Percentiles rank a stretch among this genome's conserved stretches.
phyloP scores from a whole-genome alignment of 768 basidiomycete species.

The Boletus rubroflammeus region DNA sequence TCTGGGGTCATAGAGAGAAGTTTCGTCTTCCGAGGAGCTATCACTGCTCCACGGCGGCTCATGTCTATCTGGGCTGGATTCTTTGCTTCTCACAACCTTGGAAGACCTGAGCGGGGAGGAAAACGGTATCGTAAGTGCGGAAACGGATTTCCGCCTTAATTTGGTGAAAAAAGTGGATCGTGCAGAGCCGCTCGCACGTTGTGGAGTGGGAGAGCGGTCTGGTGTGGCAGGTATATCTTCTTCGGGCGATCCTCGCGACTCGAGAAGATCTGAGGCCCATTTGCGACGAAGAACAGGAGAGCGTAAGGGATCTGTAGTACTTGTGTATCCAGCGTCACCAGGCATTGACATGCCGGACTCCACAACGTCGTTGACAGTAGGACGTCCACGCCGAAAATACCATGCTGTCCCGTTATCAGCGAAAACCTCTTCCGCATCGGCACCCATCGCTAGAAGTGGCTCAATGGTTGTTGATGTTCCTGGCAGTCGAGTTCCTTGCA shows the following conservation, averaged over 20 bases:
- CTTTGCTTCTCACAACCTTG: slow-evolving; percentile 20
- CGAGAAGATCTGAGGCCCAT: slow-evolving; percentile 45
- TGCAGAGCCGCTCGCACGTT: slow-evolving; percentile 11
- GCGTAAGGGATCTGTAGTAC: slow-evolving; percentile 37
- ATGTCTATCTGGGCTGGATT: slow-evolving; percentile 28
- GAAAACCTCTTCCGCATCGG: slow-evolving; percentile 75
- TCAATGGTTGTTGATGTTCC: slow-evolving; percentile 39
- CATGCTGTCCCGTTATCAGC: slow-evolving; percentile 47
- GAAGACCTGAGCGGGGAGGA: slow-evolving; percentile 22
- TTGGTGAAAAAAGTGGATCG: slow-evolving; percentile 39
- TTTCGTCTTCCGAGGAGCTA: slow-evolving; percentile 50
- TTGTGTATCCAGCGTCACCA: slow-evolving; percentile 23
- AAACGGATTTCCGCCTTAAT: slow-evolving; percentile 43
- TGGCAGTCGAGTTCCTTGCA: slow-evolving; percentile 18
- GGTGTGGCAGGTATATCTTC: slow-evolving; percentile 11
- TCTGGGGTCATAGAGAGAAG: slow-evolving; percentile 16
- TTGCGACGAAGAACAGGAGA: slow-evolving; percentile 44
- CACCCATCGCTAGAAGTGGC: slow-evolving; percentile 66
- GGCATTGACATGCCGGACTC: slow-evolving; percentile 36
- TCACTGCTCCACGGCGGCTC: slow-evolving; percentile 56
- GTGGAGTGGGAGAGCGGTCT: slow-evolving; percentile 3
- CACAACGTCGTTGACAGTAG: slow-evolving; percentile 20
- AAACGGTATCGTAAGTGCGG: slow-evolving; percentile 40
- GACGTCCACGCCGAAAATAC: slow-evolving; percentile 51
- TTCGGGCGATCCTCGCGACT: slow-evolving; percentile 24